A percentile compares a stretch with the other conserved stretches of the same genome.
Conservation (phyloP, 139 green algal species). For the Chlamydomonas incerta region DNA sequence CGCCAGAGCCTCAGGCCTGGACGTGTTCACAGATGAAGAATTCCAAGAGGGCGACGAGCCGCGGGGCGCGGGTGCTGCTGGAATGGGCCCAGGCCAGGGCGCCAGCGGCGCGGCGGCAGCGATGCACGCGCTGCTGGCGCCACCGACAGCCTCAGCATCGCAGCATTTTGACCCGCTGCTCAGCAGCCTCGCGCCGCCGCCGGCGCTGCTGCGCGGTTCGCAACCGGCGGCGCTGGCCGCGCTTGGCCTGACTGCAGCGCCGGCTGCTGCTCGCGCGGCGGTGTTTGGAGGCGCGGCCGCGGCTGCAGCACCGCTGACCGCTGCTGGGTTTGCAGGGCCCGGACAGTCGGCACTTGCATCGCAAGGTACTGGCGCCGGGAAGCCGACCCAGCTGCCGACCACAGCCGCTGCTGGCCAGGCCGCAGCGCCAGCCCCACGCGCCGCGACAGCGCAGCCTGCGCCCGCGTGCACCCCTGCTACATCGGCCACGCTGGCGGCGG, state of each 20-base stretch:
- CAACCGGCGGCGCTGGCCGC: neutral
- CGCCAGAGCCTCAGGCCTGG: slow-evolving; percentile 41
- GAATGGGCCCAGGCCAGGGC: neutral
- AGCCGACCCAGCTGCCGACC: too few species aligned
- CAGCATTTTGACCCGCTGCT: neutral
- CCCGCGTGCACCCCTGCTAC: too few species aligned
- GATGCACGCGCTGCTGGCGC: neutral
- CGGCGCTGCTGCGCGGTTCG: neutral
- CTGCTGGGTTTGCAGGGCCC: too few species aligned
- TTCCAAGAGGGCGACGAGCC: slow-evolving; percentile 55
- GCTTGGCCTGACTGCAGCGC: too few species aligned
- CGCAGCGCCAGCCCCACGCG: neutral
- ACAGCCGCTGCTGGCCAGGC: too few species aligned
- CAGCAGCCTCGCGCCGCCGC: neutral
- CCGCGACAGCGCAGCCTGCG: neutral
- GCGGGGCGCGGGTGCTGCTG: neutral
- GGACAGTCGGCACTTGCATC: too few species aligned
- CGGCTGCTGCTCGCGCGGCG: too few species aligned
- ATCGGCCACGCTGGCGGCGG: too few species aligned
- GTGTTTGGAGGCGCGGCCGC: too few species aligned
- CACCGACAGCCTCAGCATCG: neutral
- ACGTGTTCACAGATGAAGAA: slow-evolving; percentile 84
- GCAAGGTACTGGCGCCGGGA: too few species aligned
- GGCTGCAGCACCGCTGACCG: too few species aligned
- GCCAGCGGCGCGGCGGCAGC: too few species aligned